Evolutionary conservation across 352 stramenopile species (phyloP).

Genomic region (Phytophthora sansomeana): DNA sequence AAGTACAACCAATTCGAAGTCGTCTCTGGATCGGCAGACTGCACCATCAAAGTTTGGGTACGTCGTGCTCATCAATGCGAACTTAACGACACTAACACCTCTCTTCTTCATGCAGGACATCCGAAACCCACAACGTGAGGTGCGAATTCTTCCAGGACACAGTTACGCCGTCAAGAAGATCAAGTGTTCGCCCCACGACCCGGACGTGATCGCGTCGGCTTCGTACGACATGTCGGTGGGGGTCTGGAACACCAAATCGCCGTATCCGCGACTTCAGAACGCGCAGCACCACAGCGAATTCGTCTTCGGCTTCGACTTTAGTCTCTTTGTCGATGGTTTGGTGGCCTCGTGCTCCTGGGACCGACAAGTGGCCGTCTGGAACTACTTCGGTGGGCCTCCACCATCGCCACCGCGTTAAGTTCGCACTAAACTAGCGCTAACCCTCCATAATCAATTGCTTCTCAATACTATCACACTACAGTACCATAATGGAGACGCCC

Average conservation of each 20-base stretch:
- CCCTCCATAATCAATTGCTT: constrained; percentile 25
- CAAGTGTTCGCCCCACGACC: constrained; percentile 88
- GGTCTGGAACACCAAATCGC: constrained; percentile 88
- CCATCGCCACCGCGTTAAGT: constrained; percentile 43
- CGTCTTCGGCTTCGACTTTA: constrained; percentile 88
- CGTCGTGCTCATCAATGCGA: constrained; percentile 4
- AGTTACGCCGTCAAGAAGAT: constrained; percentile 84
- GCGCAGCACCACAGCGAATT: constrained; percentile 90
- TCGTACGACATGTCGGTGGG: constrained; percentile 94
- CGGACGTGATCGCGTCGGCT: constrained; percentile 79
- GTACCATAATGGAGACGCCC: constrained; percentile 36
- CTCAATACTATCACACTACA: constrained; percentile 12
- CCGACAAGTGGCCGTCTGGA: constrained; percentile 77
- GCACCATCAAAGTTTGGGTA: constrained; percentile 89
- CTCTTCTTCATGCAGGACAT: constrained; percentile 62
- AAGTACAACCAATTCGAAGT: constrained; percentile 93
- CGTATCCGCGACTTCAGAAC: constrained; percentile 78
- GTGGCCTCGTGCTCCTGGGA: constrained; percentile 87
- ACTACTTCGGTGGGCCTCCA: constrained; percentile 79
- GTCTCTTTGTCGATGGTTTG: constrained; percentile 80
- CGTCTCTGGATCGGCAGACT: constrained; percentile 86
- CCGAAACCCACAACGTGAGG: constrained; percentile 67
- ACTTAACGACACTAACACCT: background rate
- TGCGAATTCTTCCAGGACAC: constrained; percentile 82
- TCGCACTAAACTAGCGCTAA: constrained; percentile 20